Evolutionary conservation across 176 grass and related monocot genomes (phyloP).

Genomic region (Canna indica): DNA sequence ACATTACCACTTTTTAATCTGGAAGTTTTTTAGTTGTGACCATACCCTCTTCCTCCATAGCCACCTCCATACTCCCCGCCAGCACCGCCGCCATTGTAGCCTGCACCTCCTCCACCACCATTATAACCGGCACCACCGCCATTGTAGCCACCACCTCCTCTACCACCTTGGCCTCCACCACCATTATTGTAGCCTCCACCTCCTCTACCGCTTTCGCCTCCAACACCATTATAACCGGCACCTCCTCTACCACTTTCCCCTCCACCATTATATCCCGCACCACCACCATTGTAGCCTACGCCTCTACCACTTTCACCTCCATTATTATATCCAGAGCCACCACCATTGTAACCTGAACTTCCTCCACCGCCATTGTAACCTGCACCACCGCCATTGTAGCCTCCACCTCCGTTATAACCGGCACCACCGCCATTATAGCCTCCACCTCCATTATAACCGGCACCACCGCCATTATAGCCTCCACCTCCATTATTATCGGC

Average conservation of each 20-base stretch:
- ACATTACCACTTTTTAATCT: too few relatives aligned
- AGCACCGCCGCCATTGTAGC: too few relatives aligned
- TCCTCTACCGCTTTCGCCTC: background rate
- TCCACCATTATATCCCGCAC: too few relatives aligned
- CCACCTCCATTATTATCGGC: background rate
- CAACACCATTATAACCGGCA: background rate
- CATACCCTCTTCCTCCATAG: too few relatives aligned
- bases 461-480: background rate
- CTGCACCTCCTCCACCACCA: background rate
- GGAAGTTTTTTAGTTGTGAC: too few relatives aligned
- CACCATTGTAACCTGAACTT: background rate
- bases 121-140: background rate
- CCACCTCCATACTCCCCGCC: too few relatives aligned
- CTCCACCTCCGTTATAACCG: background rate
- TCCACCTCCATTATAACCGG: background rate
- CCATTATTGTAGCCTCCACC: background rate
- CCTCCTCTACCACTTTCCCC: background rate
- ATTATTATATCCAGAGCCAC: background rate
- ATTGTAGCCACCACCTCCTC: background rate
- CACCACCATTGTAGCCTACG: background rate
- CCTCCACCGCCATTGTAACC: background rate
- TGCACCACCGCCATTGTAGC: background rate
- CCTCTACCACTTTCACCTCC: background rate
- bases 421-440: background rate
- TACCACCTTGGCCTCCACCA: background rate